Base-by-base conservation (phyloP, 352 stramenopile genomes). In the Stramenopiles sp. region DNA sequence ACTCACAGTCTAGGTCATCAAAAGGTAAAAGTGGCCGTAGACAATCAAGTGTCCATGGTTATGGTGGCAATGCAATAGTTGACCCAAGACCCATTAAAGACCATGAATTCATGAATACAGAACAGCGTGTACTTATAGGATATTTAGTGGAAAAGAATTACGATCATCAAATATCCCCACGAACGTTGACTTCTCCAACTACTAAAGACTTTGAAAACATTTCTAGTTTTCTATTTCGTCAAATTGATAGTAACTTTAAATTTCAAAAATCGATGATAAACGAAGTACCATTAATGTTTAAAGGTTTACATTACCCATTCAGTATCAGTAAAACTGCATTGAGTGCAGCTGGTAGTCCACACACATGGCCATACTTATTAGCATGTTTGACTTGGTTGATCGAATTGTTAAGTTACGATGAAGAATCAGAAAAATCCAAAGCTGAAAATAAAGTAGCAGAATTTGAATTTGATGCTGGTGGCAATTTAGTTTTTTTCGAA, bases 151-250 rank as follows among this genome's bases (percentile, higher is more conserved):
- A 92, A 1, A 89, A 88, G 74, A 87, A 91, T 63, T 98, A 96
- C 85, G 90, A 96, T 83, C 86, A 97, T 80, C 85, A 88, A 7
- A 85, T 99, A 73, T 90, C 88, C 0, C 87, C 87, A 1, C 96
- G 97, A 80, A 88, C 94, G 63, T 85, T 98, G 23, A 88, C 89
- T 23, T 87, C 91, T 0, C 94, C 95, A 0, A 97, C 93, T 20
- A 94, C 94, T 53, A 97, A 97, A 80, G 95, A 99, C 82, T 99
- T 99, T 82, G 89, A 88, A 80, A 93, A 97, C 81, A 97, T 99
- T 79, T 88, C 98, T 78, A 88, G 91, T 29, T 99, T 99, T 81
- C 84, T 99, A 32, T 95, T 99, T 78, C 87, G 91, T 7, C 86
- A 93, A 74, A 83, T 98, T 29, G 95, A 99, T 83, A 87, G 90